Conservation (phyloP, 257 asterid species). For the Eustoma russellianum region DNA sequence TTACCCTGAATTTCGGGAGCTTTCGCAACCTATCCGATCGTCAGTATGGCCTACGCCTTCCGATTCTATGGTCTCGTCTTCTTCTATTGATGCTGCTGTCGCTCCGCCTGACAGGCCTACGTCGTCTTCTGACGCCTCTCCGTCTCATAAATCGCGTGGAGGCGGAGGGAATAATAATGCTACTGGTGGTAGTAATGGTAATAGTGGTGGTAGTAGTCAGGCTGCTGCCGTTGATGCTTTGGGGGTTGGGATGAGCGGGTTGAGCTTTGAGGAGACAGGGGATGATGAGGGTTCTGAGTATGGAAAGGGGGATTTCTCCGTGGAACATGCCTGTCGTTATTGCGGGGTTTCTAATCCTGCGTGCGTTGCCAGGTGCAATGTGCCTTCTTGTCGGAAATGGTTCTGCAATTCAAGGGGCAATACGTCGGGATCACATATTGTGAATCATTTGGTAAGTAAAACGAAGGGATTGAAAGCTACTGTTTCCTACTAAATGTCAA, state of each 20-base stretch:
- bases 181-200: slow-evolving; percentile 19
- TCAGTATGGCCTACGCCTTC: slow-evolving; percentile 78
- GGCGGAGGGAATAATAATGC: slow-evolving; percentile 24
- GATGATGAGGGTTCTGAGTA: slow-evolving; percentile 85
- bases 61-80: slow-evolving; percentile 35
- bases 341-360: slow-evolving; percentile 96
- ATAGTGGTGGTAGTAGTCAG: slow-evolving; percentile 34
- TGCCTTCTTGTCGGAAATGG: slow-evolving; percentile 95
- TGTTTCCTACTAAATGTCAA: not conserved
- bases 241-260: slow-evolving; percentile 90
- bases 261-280: slow-evolving; percentile 89
- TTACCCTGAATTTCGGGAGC: slow-evolving; percentile 81
- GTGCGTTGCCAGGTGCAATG: slow-evolving; percentile 89
- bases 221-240: slow-evolving; percentile 78
- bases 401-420: slow-evolving; percentile 97
- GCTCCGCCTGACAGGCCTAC: slow-evolving; percentile 38
- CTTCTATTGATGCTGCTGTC: slow-evolving; percentile 11
- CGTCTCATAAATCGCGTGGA: slow-evolving; percentile 35
- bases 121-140: slow-evolving; percentile 61
- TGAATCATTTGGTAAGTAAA: slow-evolving; percentile 83
- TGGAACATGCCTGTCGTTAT: slow-evolving; percentile 89
- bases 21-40: slow-evolving; percentile 86
- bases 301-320: slow-evolving; percentile 74
- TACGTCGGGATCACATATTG: slow-evolving; percentile 97
- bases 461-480: not conserved